A percentile compares a stretch with the other conserved stretches of the same genome.
Conservation (phyloP, 441 rosid genomes). For the Populus tomentosa region DNA sequence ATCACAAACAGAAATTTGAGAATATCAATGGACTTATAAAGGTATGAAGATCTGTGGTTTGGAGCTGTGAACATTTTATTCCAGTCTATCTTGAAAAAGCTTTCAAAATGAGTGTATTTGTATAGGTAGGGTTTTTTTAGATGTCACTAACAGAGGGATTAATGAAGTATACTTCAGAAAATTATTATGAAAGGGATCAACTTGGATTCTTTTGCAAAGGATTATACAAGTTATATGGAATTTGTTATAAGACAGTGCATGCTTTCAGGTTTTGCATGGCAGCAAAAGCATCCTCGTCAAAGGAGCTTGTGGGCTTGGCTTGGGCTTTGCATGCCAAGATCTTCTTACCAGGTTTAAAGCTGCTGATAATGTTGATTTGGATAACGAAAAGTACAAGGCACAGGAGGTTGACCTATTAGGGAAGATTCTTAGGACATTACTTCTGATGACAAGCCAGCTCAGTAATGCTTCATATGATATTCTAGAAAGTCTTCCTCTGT, state of each 20-base stretch:
- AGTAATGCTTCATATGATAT: slow-evolving; percentile 42
- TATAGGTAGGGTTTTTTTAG: not conserved
- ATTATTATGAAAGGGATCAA: too few relatives aligned
- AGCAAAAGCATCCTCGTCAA: slow-evolving; percentile 82
- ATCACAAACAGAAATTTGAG: slow-evolving; percentile 72
- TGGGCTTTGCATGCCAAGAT: slow-evolving; percentile 85
- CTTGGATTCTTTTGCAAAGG: too few relatives aligned
- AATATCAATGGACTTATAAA: slow-evolving; percentile 70
- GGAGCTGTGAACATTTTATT: not conserved
- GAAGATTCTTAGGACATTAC: slow-evolving; percentile 51
- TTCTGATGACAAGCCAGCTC: slow-evolving; percentile 42
- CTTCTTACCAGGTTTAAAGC: slow-evolving; percentile 55
- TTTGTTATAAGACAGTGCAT: slow-evolving; percentile 11
- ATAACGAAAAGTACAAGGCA: slow-evolving; percentile 46
- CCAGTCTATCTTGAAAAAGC: not conserved
- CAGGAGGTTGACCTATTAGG: slow-evolving; percentile 66
- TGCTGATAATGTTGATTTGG: slow-evolving; percentile 37
- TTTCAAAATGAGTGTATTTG: not conserved
- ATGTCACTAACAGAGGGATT: not conserved
- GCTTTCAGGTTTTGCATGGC: slow-evolving; percentile 70
- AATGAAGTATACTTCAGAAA: not conserved
- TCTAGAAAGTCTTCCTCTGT: slow-evolving; percentile 44
- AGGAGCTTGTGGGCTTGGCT: slow-evolving; percentile 95
- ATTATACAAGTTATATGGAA: not conserved
- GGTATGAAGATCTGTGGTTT: slow-evolving; percentile 38